Evolutionary conservation across 441 rosid species (phyloP), one percentile per base, ranked within the genome.

Genomic region (Omphalea diandra): DNA sequence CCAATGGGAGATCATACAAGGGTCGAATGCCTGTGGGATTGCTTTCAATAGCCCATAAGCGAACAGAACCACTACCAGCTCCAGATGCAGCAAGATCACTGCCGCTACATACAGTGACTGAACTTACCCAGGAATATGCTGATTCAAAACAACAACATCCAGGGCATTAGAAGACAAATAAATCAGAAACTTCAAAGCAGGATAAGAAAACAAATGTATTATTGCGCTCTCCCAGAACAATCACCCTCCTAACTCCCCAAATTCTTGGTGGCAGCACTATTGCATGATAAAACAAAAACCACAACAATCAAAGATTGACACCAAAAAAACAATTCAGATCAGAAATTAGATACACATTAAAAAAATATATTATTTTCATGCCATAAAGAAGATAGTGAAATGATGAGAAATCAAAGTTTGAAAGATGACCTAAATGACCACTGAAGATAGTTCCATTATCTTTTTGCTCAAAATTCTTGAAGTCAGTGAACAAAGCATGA

Each of bases 71-170:
- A 81, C 84, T 87, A 71, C 98, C 99, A 76, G 99, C 98, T 74
- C 99, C 99, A 60, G 99, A 93, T 67, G 93, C 98, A 20, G 86
- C 97, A 80, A 95, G 93, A 83, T 95, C 98, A 75, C 97, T 89
- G 71, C 91, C 91, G 81, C 95, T 85, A 74, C 96, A 88, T 27
- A 82, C 83, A 75, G 86, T 57, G 7, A 93, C 84, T 60, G 98
- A 88, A 76, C 86, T 85, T 33, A 91, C 97, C 99, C 99, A 95
- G 67, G 97, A 91, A 81, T 70, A 76, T 33, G 86, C 86, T 72
- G 97, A 70, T 22, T 68, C 78, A 70, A 60, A 75, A 71, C 76
- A 70, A 69, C 27, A 40, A 53, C 67, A 78, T 49, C 57, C 79
- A 68, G 67, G 29, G 5, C 15, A 73, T 40, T 3, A 67, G 73